phyloP scores from a whole-genome alignment of 2,329 filamentous ascomycete genomes.

The Penicillium sp. region DNA sequence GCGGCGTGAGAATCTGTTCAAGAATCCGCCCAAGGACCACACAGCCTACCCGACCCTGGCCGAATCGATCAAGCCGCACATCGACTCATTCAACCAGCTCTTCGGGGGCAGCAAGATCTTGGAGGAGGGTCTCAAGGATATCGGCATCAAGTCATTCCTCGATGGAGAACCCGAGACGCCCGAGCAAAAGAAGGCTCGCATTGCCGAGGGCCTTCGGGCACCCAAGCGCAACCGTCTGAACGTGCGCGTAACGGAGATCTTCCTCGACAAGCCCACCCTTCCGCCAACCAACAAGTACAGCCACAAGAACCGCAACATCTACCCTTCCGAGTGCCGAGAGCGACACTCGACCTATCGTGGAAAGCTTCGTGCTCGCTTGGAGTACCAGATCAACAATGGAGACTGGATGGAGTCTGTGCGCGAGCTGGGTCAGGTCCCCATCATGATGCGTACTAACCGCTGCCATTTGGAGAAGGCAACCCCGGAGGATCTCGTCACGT shows the following conservation, averaged over 20 bases:
- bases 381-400: slow-evolving; percentile 84
- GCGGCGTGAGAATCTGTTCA: slow-evolving; percentile 84
- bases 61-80: slow-evolving; percentile 83
- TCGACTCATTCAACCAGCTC: slow-evolving; percentile 92
- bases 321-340: slow-evolving; percentile 92
- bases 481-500: slow-evolving; percentile 76
- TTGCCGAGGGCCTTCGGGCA: slow-evolving; percentile 58
- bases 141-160: slow-evolving; percentile 83
- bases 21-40: slow-evolving; percentile 81
- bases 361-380: slow-evolving; percentile 77
- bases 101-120: slow-evolving; percentile 74
- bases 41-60: slow-evolving; percentile 86
- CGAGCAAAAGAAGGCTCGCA: slow-evolving; percentile 39
- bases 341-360: slow-evolving; percentile 90
- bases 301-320: slow-evolving; percentile 75
- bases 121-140: slow-evolving; percentile 77
- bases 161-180: slow-evolving; percentile 66
- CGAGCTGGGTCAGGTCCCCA: slow-evolving; percentile 84
- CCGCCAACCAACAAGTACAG: slow-evolving; percentile 83
- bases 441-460: slow-evolving; percentile 92
- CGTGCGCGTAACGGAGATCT: slow-evolving; percentile 77
- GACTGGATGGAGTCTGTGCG: slow-evolving; percentile 79
- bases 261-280: slow-evolving; percentile 77
- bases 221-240: slow-evolving; percentile 70
- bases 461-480: slow-evolving; percentile 88